A percentile compares a stretch with the other conserved stretches of the same genome.
These are phyloP conservation scores for Athelia sp. DNA, from an alignment of 1,284 basidiomycete species.

Conservation along the genomic window DNA sequence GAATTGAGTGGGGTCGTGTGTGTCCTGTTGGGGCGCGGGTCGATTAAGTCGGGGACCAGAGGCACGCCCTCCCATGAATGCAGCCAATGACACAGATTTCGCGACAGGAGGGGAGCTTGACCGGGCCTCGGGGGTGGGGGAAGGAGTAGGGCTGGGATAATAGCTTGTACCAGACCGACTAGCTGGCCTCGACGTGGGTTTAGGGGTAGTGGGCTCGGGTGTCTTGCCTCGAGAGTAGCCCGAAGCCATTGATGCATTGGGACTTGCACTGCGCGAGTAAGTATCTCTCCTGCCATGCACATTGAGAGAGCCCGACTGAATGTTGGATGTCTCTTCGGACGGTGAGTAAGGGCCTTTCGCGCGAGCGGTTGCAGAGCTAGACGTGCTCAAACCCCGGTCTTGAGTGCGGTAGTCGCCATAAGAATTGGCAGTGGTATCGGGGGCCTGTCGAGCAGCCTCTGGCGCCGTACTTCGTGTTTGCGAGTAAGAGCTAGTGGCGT, in stretches of 20 bases:
- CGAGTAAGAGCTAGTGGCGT: not conserved
- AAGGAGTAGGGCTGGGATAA: no score
- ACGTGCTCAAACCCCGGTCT: no score
- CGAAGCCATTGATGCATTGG: not conserved
- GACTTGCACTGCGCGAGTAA: not conserved
- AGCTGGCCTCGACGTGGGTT: not conserved
- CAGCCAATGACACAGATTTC: no score
- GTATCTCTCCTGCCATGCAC: not conserved
- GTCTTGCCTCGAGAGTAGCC: not conserved
- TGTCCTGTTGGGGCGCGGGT: constrained; percentile 66
- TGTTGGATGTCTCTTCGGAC: not conserved
- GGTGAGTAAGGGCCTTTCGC: not conserved
- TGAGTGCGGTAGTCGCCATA: no score
- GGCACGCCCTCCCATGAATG: constrained; percentile 70
- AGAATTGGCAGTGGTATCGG: no score
- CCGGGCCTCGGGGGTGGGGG: no score
- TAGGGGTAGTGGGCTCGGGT: not conserved
- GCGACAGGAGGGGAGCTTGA: no score
- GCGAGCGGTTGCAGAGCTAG: no score
- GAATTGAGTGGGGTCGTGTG: constrained; percentile 59
- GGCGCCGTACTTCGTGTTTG: no score
- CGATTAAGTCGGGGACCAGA: constrained; percentile 65
- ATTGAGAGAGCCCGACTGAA: not conserved
- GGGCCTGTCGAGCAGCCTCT: no score
- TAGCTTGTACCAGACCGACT: no score